A percentile compares a stretch with the other conserved stretches of the same genome.
These are phyloP conservation scores for Leptographium radiaticola DNA, from an alignment of 2,329 filamentous ascomycete genomes.

Conservation along the genomic window DNA sequence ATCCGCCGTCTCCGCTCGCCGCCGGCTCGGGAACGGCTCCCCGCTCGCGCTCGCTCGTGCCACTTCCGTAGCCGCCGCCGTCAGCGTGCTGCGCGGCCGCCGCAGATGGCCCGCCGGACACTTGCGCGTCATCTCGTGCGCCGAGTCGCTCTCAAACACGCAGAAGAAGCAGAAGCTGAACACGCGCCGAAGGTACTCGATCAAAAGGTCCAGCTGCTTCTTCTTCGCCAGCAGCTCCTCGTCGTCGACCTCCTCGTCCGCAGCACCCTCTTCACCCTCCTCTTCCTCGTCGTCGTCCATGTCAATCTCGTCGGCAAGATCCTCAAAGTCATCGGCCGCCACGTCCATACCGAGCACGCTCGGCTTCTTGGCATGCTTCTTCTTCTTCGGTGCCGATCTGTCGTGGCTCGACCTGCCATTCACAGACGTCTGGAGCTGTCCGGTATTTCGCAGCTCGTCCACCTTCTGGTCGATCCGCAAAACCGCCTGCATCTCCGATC, in stretches of 20 bases:
- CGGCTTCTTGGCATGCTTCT: constrained; percentile 49
- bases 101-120: constrained; percentile 96
- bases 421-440: constrained; percentile 55
- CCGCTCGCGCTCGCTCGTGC: constrained; percentile 74
- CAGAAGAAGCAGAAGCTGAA: constrained; percentile 99
- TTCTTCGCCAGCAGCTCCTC: constrained; percentile 85
- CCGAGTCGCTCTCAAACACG: constrained; percentile 94
- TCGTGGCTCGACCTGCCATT: constrained; percentile 13
- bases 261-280: constrained; percentile 68
- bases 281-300: constrained; percentile 61
- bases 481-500: constrained; percentile 62
- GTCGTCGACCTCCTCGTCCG: constrained; percentile 76
- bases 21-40: constrained; percentile 73
- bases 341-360: constrained; percentile 48
- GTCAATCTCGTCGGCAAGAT: constrained; percentile 50
- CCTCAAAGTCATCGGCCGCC: constrained; percentile 49
- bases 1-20: constrained; percentile 39
- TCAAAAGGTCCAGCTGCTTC: constrained; percentile 90
- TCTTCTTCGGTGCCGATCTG: constrained; percentile 1
- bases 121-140: constrained; percentile 90
- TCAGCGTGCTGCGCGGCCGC: constrained; percentile 75
- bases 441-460: constrained; percentile 63
- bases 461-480: constrained; percentile 77
- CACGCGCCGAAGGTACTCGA: constrained; percentile 91
- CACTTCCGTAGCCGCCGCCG: constrained; percentile 68